Evolutionary conservation across 2,329 filamentous ascomycete genomes (phyloP), one percentile per base, ranked within the genome.

Genomic region (Ophiostoma tasmaniense): DNA sequence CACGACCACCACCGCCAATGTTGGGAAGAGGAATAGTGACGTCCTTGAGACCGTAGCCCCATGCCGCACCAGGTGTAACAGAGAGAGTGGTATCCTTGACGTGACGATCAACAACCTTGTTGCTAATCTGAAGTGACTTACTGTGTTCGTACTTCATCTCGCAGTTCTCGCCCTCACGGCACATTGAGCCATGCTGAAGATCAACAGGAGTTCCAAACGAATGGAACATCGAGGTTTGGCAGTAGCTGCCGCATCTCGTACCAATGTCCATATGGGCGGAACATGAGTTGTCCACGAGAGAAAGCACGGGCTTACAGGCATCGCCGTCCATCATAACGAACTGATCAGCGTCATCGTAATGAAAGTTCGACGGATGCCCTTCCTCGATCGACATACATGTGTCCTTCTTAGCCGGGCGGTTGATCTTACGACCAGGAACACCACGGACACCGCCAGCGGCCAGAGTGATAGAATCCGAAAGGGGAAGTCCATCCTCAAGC

Each of bases 101-200:
- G 52, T 71, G 68, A 5, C 52, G 66, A n/a, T 71, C 62, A n/a
- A 70, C 68, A n/a, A 67, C 69, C n/a, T 67, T 66, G 68, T 71
- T 70, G 68, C 64, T 66, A 37, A 71, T 67, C 65, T 71, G 67
- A 1, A 71, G 66, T 2, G 42, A 39, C 66, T 55, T 64, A 2
- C 70, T 71, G 45, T 67, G 11, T 37, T 71, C 67, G 2, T 50
- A 66, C 25, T 37, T 59, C 20, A 70, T 20, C 68, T 71, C 69
- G 45, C 71, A 72, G 50, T 42, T 50, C 69, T 71, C 70, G 59
- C 67, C 67, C 20, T 55, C 33, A 37, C 68, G 71, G 45, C 71
- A 72, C 45, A 72, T 59, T 37, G 69, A 67, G 50, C 70, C 71
- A 14, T 13, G 11, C 69, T 70, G 71, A 8, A 72, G 66, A 10